These are phyloP conservation scores for Atkinsonella texensis DNA, from an alignment of 2,329 filamentous ascomycete genomes.

Conservation along the genomic window DNA sequence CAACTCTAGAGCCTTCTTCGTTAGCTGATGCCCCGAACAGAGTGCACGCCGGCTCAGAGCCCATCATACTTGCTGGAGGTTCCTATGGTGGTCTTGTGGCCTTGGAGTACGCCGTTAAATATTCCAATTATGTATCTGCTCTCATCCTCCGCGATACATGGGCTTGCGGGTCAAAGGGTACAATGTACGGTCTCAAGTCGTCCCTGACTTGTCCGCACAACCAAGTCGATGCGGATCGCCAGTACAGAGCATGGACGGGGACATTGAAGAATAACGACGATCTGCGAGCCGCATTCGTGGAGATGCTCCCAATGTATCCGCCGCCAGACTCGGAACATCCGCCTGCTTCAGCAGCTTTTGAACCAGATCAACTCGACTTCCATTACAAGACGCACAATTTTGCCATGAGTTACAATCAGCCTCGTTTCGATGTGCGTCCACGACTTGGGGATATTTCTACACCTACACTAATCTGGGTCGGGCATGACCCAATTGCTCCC, in stretches of 20 bases:
- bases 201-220: conserved; percentile 8
- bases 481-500: conserved; percentile 12
- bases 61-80: conserved; percentile 12
- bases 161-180: conserved; percentile 10
- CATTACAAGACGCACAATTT: conserved; percentile 14
- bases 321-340: neutral
- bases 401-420: conserved; percentile 12
- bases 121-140: conserved; percentile 10
- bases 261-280: conserved; percentile 10
- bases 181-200: conserved; percentile 8
- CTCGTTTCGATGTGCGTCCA: conserved; percentile 12
- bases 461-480: conserved; percentile 12
- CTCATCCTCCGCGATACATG: conserved; percentile 13
- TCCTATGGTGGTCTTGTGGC: conserved; percentile 15
- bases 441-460: conserved; percentile 9
- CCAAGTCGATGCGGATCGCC: conserved; percentile 9
- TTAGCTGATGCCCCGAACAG: conserved; percentile 5
- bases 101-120: conserved; percentile 12
- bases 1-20: neutral
- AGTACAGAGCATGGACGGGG: conserved; percentile 12
- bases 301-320: conserved; percentile 11
- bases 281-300: conserved; percentile 8
- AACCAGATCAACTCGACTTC: conserved; percentile 1
- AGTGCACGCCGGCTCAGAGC: conserved; percentile 11
- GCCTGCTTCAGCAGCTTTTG: neutral